Conservation (phyloP, 805 yeast species). For the Wickerhamomyces kurtzmanii region DNA sequence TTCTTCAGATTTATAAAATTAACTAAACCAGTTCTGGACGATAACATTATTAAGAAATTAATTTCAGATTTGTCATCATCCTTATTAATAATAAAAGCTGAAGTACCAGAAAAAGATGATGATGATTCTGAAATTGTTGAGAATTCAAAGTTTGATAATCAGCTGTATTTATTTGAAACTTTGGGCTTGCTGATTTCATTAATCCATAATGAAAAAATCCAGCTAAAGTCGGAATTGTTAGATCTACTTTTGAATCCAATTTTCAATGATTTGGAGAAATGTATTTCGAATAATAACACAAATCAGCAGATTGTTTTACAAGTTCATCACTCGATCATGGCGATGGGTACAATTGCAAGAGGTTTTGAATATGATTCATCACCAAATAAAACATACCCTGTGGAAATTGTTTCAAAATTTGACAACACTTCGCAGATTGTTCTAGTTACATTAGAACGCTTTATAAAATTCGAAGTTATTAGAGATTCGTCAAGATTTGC, state of each 20-base stretch:
- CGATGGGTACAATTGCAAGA: conserved; percentile 82
- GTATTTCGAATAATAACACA: conserved; percentile 33
- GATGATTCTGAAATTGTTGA: conserved; percentile 41
- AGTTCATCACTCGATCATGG: conserved; percentile 80
- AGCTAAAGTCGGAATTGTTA: conserved; percentile 31
- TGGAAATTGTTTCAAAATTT: conserved; percentile 37
- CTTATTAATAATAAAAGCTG: conserved; percentile 52
- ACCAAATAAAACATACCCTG: conserved; percentile 21
- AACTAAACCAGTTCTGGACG: conserved; percentile 56
- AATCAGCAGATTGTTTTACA: conserved; percentile 47
- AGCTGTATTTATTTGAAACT: conserved; percentile 77
- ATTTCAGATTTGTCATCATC: conserved; percentile 50
- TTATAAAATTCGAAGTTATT: conserved; percentile 54
- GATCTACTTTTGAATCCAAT: conserved; percentile 69
- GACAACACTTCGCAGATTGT: conserved; percentile 73
- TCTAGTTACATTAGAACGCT: conserved; percentile 70
- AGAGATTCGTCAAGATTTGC: conserved; percentile 85
- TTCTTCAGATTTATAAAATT: conserved; percentile 75
- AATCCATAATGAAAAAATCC: conserved; percentile 33
- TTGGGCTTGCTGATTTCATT: conserved; percentile 65
- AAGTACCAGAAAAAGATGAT: conserved; percentile 36
- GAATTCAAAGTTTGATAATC: conserved; percentile 60
- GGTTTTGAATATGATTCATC: conserved; percentile 46
- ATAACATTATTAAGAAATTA: conserved; percentile 40
- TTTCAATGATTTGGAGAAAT: conserved; percentile 58